Percentiles rank a stretch among this genome's conserved stretches.
phyloP scores from a whole-genome alignment of 108 stramenopile species.

The Chaetoceros muelleri region DNA sequence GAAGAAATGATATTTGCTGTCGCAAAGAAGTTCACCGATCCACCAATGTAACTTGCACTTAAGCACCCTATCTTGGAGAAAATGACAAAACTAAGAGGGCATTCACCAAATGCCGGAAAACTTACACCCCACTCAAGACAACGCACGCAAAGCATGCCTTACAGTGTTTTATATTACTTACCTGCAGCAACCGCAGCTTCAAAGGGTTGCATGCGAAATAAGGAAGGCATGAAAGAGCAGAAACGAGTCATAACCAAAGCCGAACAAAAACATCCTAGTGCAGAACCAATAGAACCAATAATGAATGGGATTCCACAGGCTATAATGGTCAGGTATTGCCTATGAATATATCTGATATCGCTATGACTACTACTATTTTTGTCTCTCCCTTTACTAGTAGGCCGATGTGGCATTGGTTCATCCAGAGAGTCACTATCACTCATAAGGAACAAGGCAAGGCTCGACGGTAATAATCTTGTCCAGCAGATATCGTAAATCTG shows the following conservation, averaged over 20 bases:
- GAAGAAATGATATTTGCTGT: slow-evolving; percentile 31
- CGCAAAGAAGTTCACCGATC: slow-evolving; percentile 62
- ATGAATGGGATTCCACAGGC: slow-evolving; percentile 31
- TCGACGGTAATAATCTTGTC: slow-evolving; percentile 49
- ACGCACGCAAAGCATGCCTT: not conserved
- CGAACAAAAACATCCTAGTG: slow-evolving; percentile 16
- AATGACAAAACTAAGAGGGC: too few species aligned
- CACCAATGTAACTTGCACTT: slow-evolving; percentile 64
- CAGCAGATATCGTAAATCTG: slow-evolving; percentile 54
- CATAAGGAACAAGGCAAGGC: slow-evolving; percentile 46
- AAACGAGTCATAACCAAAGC: not conserved
- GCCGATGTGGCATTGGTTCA: too few species aligned
- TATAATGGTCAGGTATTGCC: not conserved
- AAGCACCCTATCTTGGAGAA: slow-evolving; percentile 23
- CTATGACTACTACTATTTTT: not conserved
- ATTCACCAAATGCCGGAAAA: too few species aligned
- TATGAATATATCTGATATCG: not conserved
- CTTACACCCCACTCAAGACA: not conserved
- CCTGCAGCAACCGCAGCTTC: slow-evolving; percentile 32
- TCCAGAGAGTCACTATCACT: not conserved
- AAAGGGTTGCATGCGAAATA: not conserved
- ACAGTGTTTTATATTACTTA: not conserved
- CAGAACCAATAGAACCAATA: slow-evolving; percentile 44
- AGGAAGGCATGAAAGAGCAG: not conserved
- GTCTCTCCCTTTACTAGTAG: too few species aligned